Evolutionary conservation across 2,329 filamentous ascomycete genomes (phyloP), one percentile per base, ranked within the genome.

Genomic region (Aureobasidium vineae): DNA sequence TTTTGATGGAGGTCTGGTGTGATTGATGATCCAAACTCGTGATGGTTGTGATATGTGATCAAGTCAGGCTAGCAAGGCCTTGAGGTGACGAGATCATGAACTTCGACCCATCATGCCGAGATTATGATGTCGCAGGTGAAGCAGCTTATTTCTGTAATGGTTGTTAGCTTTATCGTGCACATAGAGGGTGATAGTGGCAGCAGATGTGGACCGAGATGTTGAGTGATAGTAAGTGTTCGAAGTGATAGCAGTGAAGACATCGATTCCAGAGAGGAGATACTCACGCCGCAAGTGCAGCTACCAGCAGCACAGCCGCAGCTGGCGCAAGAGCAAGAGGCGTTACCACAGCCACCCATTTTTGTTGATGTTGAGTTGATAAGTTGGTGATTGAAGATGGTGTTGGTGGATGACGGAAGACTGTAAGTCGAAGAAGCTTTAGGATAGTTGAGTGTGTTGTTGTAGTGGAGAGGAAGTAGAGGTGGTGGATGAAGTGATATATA

Each of bases 251-350:
- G 31, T 15, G 19, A 33, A 21, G 49, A 5, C n/a, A 13, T 52
- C 19, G 19, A 11, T 19, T 36, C 11, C 21, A 21, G 28, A 21
- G 36, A 21, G 26, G 49, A 53, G 19, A 15, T 36, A 66, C 63
- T 57, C 23, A 66, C 63, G 41, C 43, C 33, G 53, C 63, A 66
- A 59, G 63, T 66, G 63, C 63, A 66, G 43, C 52, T 57, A 28
- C 63, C 63, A n/a, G 53, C 41, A 50, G 63, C 63, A 33, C 63
- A 66, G 43, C 53, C 53, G 53, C 63, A 66, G 63, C 63, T 59
- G 33, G 63, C 49, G 53, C 63, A 66, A 50, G 63, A 38, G 43
- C 63, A 66, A 59, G 63, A 66, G 26, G 63, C 23, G 53, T 66
- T 66, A 50, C 63, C 63, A 16, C 63, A 66, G 63, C 63, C 63